Base-by-base conservation (phyloP, 305 asterid species). In the Caryopteris hybrid region DNA sequence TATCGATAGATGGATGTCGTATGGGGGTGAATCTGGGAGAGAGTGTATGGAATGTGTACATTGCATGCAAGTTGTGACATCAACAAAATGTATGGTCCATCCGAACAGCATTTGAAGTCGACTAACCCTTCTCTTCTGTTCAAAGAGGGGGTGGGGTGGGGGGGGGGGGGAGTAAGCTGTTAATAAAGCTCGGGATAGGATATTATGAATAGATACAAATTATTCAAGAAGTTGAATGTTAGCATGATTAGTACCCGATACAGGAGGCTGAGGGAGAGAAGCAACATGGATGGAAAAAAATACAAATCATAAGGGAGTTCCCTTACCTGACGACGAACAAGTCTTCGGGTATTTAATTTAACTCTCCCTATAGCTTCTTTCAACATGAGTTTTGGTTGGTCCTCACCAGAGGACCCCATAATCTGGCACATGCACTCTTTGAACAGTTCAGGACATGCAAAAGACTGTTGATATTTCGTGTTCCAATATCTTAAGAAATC, bases 301-400 rank as follows among this genome's bases (percentile, higher is more conserved):
- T 62, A 48, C 39, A 42, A 23, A 25, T 51, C 4, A 36, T 0
- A 21, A 0, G 48, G 29, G 46, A 47, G 21, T 53, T 52, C 38
- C 68, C 89, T 87, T 85, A 94, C 99, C 62, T 94, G 99, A 63
- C 95, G 95, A 25, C 95, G 98, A 59, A 89, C 88, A 61, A 94
- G 91, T 79, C 96, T 87, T 78, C 97, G 74, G 31, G 96, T 94
- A 80, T 91, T 94, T 61, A 89, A 53, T 69, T 94, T 89, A 76
- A 94, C 71, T 77, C 65, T 80, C 69, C 84, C 88, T 51, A 86
- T 77, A 69, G 96, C 91, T 78, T 85, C 95, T 71, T 61, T 66
- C 65, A 94, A 71, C 76, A 82, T 61, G 71, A 61, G 69, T 33
- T 82, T 74, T 36, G 58, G 54, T 20, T 60, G 72, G 74, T 72